Percentiles rank a stretch among this genome's conserved stretches.
These are phyloP conservation scores for Aspergillus terreus DNA, from an alignment of 2,329 filamentous ascomycete species.

Conservation along the genomic window DNA sequence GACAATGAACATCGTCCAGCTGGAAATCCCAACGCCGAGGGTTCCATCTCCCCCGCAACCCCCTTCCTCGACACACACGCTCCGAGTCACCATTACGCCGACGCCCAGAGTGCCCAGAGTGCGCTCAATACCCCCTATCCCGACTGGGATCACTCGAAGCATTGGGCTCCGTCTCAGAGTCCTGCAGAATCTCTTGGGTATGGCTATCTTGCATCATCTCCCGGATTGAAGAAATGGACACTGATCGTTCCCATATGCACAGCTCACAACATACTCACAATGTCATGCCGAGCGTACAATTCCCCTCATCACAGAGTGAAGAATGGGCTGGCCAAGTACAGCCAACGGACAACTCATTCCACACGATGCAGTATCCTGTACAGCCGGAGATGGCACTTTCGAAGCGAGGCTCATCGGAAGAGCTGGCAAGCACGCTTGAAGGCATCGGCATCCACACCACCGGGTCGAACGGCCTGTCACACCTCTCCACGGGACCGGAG, in stretches of 20 bases:
- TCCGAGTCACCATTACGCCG: conserved; percentile 10
- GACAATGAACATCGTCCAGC: conserved; percentile 17
- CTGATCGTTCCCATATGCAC: conserved; percentile 18
- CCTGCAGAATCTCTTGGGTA: conserved; percentile 23
- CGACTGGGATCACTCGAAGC: conserved; percentile 25
- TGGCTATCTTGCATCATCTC: conserved; percentile 9
- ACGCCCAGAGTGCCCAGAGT: conserved; percentile 6
- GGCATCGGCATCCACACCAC: conserved; percentile 34
- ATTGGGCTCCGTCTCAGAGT: conserved; percentile 26
- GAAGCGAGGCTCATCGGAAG: conserved; percentile 32
- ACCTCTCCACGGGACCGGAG: conserved; percentile 24
- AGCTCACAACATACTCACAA: conserved; percentile 11
- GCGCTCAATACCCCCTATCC: conserved; percentile 20
- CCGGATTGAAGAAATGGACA: conserved; percentile 14
- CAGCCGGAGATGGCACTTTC: conserved; percentile 28
- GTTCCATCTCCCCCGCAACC: conserved; percentile 26
- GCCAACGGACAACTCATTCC: conserved; percentile 23
- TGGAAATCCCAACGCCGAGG: conserved; percentile 23
- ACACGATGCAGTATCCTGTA: conserved; percentile 30
- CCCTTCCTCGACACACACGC: conserved; percentile 18
- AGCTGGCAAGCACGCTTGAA: conserved; percentile 30
- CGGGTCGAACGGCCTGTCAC: conserved; percentile 20
- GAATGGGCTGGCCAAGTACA: conserved; percentile 25
- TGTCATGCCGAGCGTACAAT: conserved; percentile 7
- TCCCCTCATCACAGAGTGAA: conserved; percentile 15